These are phyloP conservation scores for Talaromyces funiculosus DNA, from an alignment of 2,329 filamentous ascomycete genomes.

Conservation along the genomic window DNA sequence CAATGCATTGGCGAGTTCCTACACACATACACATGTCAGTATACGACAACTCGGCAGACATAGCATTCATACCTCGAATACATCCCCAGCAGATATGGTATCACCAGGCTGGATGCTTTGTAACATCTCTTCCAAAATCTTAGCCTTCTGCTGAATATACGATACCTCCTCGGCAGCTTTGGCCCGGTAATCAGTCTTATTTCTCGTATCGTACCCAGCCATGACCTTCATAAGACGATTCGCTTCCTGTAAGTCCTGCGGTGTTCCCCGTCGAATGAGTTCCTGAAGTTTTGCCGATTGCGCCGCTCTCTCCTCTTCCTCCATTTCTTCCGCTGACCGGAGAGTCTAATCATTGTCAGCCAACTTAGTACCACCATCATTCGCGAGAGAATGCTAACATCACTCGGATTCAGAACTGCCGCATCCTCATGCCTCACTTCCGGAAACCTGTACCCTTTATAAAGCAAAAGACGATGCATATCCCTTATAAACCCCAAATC, in stretches of 20 bases:
- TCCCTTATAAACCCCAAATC: slow-evolving; percentile 93
- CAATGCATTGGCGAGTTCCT: slow-evolving; percentile 82
- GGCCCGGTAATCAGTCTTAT: slow-evolving; percentile 95
- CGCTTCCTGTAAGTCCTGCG: slow-evolving; percentile 91
- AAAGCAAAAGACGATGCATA: slow-evolving; percentile 92
- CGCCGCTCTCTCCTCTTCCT: slow-evolving; percentile 88
- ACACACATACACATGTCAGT: slow-evolving; percentile 1
- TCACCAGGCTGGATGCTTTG: slow-evolving; percentile 79
- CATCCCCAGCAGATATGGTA: slow-evolving; percentile 63
- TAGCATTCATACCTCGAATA: slow-evolving; percentile 53
- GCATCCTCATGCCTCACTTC: slow-evolving; percentile 90
- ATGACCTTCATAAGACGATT: slow-evolving; percentile 99
- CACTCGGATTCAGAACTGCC: slow-evolving; percentile 91
- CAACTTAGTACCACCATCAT: slow-evolving; percentile 19
- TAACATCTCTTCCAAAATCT: slow-evolving; percentile 84
- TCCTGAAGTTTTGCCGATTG: slow-evolving; percentile 98
- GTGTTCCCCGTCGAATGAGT: slow-evolving; percentile 83
- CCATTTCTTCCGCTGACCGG: slow-evolving; percentile 96
- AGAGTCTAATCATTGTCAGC: slow-evolving; percentile 59
- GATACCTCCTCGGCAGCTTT: slow-evolving; percentile 94
- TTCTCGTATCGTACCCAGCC: slow-evolving; percentile 91
- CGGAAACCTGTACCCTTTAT: slow-evolving; percentile 95
- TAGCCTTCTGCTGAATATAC: slow-evolving; percentile 93
- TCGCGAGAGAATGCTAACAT: slow-evolving; percentile 57
- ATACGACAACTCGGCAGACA: not conserved